phyloP scores from a whole-genome alignment of 495 filamentous ascomycete genomes.

The Aspergillus bertholletiae region DNA sequence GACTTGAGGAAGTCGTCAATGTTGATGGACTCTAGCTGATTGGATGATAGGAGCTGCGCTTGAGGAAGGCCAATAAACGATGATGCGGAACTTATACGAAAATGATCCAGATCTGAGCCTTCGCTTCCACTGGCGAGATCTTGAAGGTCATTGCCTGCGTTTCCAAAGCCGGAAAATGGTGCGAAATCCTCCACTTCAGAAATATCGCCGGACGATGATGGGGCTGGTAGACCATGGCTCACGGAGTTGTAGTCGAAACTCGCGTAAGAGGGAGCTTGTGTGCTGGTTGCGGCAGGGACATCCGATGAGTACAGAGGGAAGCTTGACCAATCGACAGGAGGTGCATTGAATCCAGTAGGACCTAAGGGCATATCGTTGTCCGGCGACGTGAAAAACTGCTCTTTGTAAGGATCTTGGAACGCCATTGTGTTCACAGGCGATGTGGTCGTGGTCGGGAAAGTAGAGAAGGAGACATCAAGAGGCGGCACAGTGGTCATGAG shows the following conservation, averaged over 20 bases:
- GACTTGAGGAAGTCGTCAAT: constrained; percentile 61
- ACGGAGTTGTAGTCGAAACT: constrained; percentile 61
- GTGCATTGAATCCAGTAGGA: constrained; percentile 60
- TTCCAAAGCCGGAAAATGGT: constrained; percentile 34
- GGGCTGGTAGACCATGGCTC: constrained; percentile 46
- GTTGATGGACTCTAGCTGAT: constrained; percentile 55
- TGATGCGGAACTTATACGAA: constrained; percentile 49
- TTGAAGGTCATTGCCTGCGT: constrained; percentile 32
- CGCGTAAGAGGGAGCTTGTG: constrained; percentile 65
- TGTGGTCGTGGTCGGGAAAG: constrained; percentile 31
- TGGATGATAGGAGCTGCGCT: constrained; percentile 46
- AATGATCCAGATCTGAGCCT: constrained; percentile 51
- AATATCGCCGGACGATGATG: constrained; percentile 72
- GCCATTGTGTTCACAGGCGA: constrained; percentile 41
- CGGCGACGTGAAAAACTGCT: constrained; percentile 42
- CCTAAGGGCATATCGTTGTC: constrained; percentile 65
- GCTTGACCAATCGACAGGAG: constrained; percentile 71
- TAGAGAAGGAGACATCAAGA: constrained; percentile 35
- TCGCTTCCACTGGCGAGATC: constrained; percentile 51
- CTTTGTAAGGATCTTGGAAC: constrained; percentile 42
- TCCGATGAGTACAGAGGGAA: constrained; percentile 62
- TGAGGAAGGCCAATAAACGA: constrained; percentile 53
- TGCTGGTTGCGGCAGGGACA: constrained; percentile 61
- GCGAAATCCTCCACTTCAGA: constrained; percentile 69
- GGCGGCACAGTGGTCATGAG: constrained; percentile 38